Percentiles rank a stretch among this genome's conserved stretches.
These are phyloP conservation scores for Kentomonas sorsogonicus DNA, from an alignment of 208 protist genomes.

Conservation along the genomic window DNA sequence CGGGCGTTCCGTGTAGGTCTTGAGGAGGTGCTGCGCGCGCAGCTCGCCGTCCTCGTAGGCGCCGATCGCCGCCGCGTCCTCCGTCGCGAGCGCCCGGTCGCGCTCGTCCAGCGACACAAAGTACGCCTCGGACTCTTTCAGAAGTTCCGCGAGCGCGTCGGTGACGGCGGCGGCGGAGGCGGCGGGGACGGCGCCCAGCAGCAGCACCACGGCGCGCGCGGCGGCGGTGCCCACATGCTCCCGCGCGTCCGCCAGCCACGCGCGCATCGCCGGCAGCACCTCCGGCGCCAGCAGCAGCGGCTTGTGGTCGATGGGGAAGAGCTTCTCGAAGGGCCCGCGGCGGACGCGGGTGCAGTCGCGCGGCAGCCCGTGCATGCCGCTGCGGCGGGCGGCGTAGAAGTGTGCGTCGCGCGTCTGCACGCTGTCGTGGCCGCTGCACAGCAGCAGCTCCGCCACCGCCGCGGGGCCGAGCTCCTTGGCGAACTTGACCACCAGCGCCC, in stretches of 20 bases:
- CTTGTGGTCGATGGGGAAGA: constrained; percentile 32
- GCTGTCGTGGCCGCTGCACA: constrained; percentile 77
- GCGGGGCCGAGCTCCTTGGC: constrained; percentile 22
- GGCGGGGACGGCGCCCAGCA: constrained; percentile 37
- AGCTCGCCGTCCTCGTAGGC: constrained; percentile 59
- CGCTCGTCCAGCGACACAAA: constrained; percentile 47
- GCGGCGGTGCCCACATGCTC: constrained; percentile 56
- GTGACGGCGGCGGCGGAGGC: constrained; percentile 33
- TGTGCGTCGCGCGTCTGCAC: constrained; percentile 58
- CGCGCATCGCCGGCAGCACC: constrained; percentile 21
- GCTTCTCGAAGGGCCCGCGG: constrained; percentile 11
- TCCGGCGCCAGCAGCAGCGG: constrained; percentile 45
- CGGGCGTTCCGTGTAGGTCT: constrained; percentile 65
- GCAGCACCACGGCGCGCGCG: constrained; percentile 60
- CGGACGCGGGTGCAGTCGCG: constrained; percentile 1
- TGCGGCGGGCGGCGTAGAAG: constrained; percentile 36
- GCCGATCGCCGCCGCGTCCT: constrained; percentile 31
- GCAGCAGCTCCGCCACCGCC: constrained; percentile 51
- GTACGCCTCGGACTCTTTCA: constrained; percentile 39
- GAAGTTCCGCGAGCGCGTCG: constrained; percentile 24
- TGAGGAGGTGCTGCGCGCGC: constrained; percentile 66
- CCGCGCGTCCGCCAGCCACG: constrained; percentile 14
- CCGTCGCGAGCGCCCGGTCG: constrained; percentile 71
- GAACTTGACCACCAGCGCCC: constrained; percentile 21
- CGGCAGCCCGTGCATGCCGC: constrained; percentile 11